Evolutionary conservation across 2,329 filamentous ascomycete genomes (phyloP).

Genomic region (Sclerotiophoma versabilis): DNA sequence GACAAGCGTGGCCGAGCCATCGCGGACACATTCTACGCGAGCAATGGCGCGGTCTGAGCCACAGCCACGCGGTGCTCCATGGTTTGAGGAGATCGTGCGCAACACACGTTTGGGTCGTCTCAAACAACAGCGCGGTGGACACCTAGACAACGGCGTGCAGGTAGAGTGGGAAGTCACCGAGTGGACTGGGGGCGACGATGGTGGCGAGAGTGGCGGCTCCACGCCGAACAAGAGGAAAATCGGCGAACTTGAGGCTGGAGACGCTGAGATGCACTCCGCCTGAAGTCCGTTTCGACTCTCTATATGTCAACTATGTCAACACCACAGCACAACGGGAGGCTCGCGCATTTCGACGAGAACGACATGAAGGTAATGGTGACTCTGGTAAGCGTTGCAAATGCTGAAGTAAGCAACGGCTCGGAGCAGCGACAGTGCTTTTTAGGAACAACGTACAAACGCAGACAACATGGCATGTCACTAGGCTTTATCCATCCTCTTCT

Average conservation of each 20-base stretch:
- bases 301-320: constrained; percentile 18
- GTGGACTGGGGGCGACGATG: constrained; percentile 55
- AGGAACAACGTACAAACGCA: constrained; percentile 17
- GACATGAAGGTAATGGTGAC: constrained; percentile 6
- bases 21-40: constrained; percentile 19
- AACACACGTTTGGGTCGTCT: constrained; percentile 75
- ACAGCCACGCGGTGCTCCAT: constrained; percentile 69
- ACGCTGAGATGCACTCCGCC: constrained; percentile 41
- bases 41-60: constrained; percentile 31
- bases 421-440: constrained; percentile 25
- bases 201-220: constrained; percentile 38
- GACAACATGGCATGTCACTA: constrained; percentile 19
- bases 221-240: constrained; percentile 47
- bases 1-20: constrained; percentile 24
- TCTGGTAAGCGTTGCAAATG: constrained; percentile 10
- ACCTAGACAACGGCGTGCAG: constrained; percentile 68
- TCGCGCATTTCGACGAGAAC: constrained; percentile 34
- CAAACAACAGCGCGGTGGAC: constrained; percentile 67
- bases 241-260: constrained; percentile 35
- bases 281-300: constrained; percentile 17
- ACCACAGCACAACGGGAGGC: constrained; percentile 27
- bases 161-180: constrained; percentile 88
- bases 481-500: constrained; percentile 5
- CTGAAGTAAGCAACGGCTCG: constrained; percentile 19
- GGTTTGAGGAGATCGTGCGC: constrained; percentile 84